Evolutionary conservation across 306 rosid species (phyloP).

Genomic region (Rosa persica): DNA sequence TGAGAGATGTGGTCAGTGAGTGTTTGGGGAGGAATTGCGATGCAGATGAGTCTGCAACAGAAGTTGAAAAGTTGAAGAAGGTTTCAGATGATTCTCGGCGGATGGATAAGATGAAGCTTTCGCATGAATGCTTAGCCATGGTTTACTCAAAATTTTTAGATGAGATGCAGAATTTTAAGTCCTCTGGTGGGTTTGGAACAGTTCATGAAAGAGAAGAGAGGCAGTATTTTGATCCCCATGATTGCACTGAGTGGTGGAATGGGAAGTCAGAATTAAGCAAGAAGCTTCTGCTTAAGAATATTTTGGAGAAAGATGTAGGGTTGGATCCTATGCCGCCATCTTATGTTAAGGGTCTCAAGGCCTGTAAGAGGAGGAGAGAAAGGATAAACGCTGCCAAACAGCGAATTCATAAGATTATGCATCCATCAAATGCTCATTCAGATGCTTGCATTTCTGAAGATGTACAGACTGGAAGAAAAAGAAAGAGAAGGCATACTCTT

Average conservation of each 20-base stretch:
- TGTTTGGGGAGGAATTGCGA: slow-evolving; percentile 36
- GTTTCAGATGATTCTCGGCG: slow-evolving; percentile 20
- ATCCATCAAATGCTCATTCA: slow-evolving; percentile 33
- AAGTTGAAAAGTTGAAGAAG: background rate
- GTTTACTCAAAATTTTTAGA: slow-evolving; percentile 42
- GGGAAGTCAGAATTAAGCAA: slow-evolving; percentile 74
- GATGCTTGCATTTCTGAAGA: slow-evolving; percentile 14
- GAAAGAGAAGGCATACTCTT: slow-evolving; percentile 40
- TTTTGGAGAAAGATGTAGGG: slow-evolving; percentile 72
- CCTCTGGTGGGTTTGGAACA: slow-evolving; percentile 25
- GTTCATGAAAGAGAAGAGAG: slow-evolving; percentile 27
- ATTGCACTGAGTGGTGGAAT: slow-evolving; percentile 71
- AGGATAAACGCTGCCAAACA: slow-evolving; percentile 63
- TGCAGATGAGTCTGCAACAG: slow-evolving; percentile 20
- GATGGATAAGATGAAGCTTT: slow-evolving; percentile 41
- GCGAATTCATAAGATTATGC: slow-evolving; percentile 53
- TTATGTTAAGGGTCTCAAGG: slow-evolving; percentile 46
- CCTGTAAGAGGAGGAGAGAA: slow-evolving; percentile 51
- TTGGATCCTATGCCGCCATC: slow-evolving; percentile 71
- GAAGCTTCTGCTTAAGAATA: slow-evolving; percentile 55
- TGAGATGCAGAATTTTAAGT: slow-evolving; percentile 23
- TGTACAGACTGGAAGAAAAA: slow-evolving; percentile 33
- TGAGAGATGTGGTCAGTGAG: slow-evolving; percentile 50
- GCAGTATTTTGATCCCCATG: slow-evolving; percentile 26
- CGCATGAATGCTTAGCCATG: slow-evolving; percentile 63